These are phyloP conservation scores for Aspergillus aculeatus DNA, from an alignment of 2,329 filamentous ascomycete species.

Conservation along the genomic window DNA sequence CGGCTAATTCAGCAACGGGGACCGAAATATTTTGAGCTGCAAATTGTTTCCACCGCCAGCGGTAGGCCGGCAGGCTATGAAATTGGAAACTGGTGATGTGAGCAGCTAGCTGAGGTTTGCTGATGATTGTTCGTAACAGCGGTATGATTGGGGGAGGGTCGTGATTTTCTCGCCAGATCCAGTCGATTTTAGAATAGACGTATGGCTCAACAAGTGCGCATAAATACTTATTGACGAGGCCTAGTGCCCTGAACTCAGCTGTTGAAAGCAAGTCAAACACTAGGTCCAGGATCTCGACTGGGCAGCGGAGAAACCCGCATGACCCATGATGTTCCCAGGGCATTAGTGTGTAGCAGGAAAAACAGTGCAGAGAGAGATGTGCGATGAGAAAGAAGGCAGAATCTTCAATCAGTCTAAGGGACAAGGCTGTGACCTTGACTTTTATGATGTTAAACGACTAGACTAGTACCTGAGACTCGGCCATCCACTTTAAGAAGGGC, in stretches of 20 bases:
- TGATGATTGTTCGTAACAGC: constrained; percentile 17
- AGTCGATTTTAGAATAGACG: constrained; percentile 22
- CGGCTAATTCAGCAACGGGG: constrained; percentile 4
- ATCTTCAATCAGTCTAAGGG: no score
- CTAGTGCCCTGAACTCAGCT: constrained; percentile 14
- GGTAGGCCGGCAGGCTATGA: background rate
- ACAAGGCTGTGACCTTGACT: no score
- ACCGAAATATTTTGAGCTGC: constrained; percentile 5
- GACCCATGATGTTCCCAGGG: no score
- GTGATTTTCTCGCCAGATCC: constrained; percentile 10
- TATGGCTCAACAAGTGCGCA: constrained; percentile 16
- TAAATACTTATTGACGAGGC: constrained; percentile 15
- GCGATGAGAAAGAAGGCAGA: no score
- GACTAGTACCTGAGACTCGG: no score
- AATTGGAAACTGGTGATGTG: constrained; percentile 16
- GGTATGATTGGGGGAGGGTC: constrained; percentile 16
- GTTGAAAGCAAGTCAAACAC: constrained; percentile 18
- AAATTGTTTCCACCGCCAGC: background rate
- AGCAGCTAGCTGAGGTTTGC: constrained; percentile 17
- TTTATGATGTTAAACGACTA: no score
- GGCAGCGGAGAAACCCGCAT: constrained; percentile 1
- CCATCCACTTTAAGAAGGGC: no score
- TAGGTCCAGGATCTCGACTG: constrained; percentile 16
- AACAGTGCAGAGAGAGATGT: no score
- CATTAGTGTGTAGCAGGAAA: no score